Evolutionary conservation across 768 basidiomycete species (phyloP), one percentile per base, ranked within the genome.

Genomic region (Psilocybe sp.): DNA sequence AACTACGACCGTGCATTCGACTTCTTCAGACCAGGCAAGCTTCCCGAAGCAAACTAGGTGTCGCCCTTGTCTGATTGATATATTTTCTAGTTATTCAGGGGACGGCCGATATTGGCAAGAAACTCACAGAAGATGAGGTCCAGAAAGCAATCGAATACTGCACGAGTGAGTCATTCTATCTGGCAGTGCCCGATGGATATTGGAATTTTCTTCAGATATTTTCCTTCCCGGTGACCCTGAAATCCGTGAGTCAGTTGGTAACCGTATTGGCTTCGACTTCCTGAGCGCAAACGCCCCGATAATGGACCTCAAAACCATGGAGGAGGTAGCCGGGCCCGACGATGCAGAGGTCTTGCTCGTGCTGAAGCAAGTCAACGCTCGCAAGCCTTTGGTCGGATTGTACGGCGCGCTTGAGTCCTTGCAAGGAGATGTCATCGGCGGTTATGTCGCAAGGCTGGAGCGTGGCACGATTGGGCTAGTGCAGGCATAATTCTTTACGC

Each of bases 1-100:
- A 77, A 70, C 62, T 78, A 76, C 51, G 76, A 78, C 56, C 63
- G 70, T 23, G 77, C 77, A 9, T 78, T 79, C 58, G 65, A 70
- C 37, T 65, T 71, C 56, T 60, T 79, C 44, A 56, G 74, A 14
- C 76, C 76, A 13, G 68, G 73, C 70, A 48, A 15, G 23, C 7
- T 4, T 28, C 2, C 13, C 2, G n/a, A 10, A 28, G 64, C 19
- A 4, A 5, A 40, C 33, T 18, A 23, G 23, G 18, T 45, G 15
- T 18, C 12, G 8, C 40, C 10, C 23, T 33, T 8, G 19, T 32
- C 19, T 51, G 45, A 55, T 18, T 14, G 41, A n/a, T 41, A 15
- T 20, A 32, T 38, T 40, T 23, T 48, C n/a, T 33, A 44, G 60
- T 65, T 40, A 65, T 65, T 11, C 64, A 63, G 50, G 64, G 64